Percentiles rank a stretch among this genome's conserved stretches.
These are phyloP conservation scores for Emergomyces orientalis DNA, from an alignment of 2,329 filamentous ascomycete genomes.

Conservation along the genomic window DNA sequence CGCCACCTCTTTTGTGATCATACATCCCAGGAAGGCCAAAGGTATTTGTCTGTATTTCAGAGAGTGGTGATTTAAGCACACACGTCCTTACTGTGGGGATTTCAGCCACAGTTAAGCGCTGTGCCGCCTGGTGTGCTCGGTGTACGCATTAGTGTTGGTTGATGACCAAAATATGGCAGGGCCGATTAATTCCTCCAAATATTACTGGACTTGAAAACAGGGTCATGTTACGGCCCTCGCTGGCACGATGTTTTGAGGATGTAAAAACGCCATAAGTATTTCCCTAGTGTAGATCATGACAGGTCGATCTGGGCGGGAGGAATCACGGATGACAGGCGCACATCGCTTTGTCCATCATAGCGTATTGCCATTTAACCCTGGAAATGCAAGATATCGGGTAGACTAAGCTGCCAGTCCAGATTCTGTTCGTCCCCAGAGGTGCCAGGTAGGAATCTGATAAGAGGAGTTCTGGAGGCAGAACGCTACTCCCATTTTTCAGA, in stretches of 20 bases:
- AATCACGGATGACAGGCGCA: not conserved
- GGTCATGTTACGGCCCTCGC: not conserved
- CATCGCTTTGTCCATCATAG: not conserved
- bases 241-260: not conserved
- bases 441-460: too few species aligned
- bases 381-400: not conserved
- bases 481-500: not conserved
- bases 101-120: not conserved
- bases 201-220: not conserved
- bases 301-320: not conserved
- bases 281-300: not conserved
- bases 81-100: not conserved
- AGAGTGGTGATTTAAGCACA: not conserved
- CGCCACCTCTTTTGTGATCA: not conserved
- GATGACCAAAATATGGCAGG: not conserved
- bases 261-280: not conserved
- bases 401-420: not conserved
- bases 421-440: not conserved
- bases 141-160: not conserved
- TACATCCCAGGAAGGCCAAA: not conserved
- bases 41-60: not conserved
- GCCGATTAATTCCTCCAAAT: not conserved
- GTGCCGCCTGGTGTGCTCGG: not conserved
- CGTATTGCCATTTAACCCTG: not conserved
- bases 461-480: too few species aligned